Evolutionary conservation across 768 basidiomycete genomes (phyloP), one percentile per base, ranked within the genome.

Genomic region (Lactifluus rugatus): DNA sequence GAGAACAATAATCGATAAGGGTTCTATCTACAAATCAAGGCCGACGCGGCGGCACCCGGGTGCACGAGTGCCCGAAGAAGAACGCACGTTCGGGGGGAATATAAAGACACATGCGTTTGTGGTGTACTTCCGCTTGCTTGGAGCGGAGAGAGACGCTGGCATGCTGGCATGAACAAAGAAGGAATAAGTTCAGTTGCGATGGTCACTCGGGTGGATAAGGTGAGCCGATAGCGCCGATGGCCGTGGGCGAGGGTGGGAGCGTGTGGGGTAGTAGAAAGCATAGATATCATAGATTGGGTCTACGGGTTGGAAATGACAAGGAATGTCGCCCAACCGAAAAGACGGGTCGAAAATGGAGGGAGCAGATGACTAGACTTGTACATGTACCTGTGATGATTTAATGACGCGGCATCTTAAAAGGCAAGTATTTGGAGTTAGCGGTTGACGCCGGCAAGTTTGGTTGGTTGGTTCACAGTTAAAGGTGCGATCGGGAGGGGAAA

Each of bases 381-480:
- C 3, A 13, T 28, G 42, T 44, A 44, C 42, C 42, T 44, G 42
- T 44, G 41, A 42, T 42, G 41, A 7, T 9, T n/a, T 28, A 3
- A 44, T 44, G 42, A 44, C 42, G 41, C 7, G 19, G 13, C n/a
- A 14, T 8, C 41, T 19, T 19, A 42, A 42, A 42, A 19, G 41
- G 41, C n/a, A 42, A 42, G 41, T 10, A 6, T 16, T 19, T 41
- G 16, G 21, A 13, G 41, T 14, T 19, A 21, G n/a, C 11, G 46
- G 54, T 56, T 56, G 46, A 56, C 54, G 54, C 54, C 52, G 26
- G 10, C 34, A 34, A 34, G 23, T 21, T 47, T 8, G 21, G n/a
- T n/a, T 34, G 11, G 11, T n/a, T n/a, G 13, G 5, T 36, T 25
- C 53, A 34, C 28, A 9, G 52, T 46, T 54, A 46, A 46, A 46